These are phyloP conservation scores for Speleostelium caveatum DNA, from an alignment of 78 protist genomes.

Conservation along the genomic window DNA sequence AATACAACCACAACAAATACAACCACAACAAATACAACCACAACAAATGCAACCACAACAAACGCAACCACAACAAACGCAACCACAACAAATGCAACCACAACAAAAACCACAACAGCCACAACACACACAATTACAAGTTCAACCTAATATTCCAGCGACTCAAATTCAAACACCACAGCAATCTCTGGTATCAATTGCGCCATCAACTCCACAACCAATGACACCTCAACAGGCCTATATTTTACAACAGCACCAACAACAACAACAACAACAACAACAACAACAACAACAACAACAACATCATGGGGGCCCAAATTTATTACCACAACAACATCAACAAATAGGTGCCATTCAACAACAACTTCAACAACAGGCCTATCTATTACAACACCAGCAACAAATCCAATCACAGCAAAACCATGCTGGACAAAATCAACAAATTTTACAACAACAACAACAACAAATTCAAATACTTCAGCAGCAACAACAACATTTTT, in stretches of 20 bases:
- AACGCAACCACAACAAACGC: too few relatives aligned
- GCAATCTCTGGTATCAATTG: not conserved
- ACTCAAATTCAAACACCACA: not conserved
- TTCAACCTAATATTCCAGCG: not conserved
- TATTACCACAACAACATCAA: constrained; percentile 6
- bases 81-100: too few relatives aligned
- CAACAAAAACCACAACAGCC: too few relatives aligned
- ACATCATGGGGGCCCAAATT: not conserved
- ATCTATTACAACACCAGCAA: too few relatives aligned
- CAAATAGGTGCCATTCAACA: not conserved
- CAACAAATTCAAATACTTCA: not conserved
- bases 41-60: too few relatives aligned
- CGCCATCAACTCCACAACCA: not conserved
- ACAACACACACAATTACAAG: too few relatives aligned
- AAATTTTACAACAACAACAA: constrained; percentile 1
- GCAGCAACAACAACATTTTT: not conserved
- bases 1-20: too few relatives aligned
- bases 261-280: not conserved
- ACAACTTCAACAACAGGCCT: not conserved
- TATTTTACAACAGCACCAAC: constrained; percentile 12
- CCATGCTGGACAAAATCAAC: not conserved
- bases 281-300: constrained; percentile 11
- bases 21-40: too few relatives aligned
- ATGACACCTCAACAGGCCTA: not conserved
- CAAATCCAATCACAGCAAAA: not conserved